These are phyloP conservation scores for Gyromitra esculenta DNA, from an alignment of 2,329 filamentous ascomycete genomes.

Conservation along the genomic window DNA sequence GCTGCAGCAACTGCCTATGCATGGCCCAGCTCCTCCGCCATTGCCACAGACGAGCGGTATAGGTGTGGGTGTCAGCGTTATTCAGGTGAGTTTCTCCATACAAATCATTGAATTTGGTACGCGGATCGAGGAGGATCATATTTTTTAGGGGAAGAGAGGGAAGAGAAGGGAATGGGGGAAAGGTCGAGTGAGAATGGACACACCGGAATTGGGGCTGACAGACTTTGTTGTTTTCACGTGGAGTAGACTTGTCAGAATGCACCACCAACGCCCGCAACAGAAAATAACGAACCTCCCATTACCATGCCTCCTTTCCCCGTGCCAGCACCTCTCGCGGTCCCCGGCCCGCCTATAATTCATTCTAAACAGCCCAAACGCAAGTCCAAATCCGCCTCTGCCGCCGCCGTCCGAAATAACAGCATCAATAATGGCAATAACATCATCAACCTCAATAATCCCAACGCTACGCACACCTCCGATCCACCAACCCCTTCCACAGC, in stretches of 20 bases:
- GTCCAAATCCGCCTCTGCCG: conserved; percentile 33
- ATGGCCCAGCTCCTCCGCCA: conserved; percentile 49
- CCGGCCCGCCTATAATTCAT: conserved; percentile 47
- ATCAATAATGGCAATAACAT: conserved; percentile 45
- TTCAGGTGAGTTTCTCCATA: conserved; percentile 37
- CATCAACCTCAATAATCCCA: conserved; percentile 38
- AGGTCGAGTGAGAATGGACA: conserved; percentile 14
- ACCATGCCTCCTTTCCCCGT: conserved; percentile 49
- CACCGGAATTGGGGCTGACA: conserved; percentile 27
- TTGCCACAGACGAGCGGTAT: conserved; percentile 44
- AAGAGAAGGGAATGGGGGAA: neutral
- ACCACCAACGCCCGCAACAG: conserved; percentile 50
- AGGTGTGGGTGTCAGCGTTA: conserved; percentile 44
- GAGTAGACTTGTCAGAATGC: conserved; percentile 48
- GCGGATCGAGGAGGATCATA: conserved; percentile 1
- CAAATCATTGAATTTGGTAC: neutral
- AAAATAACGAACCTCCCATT: conserved; percentile 49
- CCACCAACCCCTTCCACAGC: conserved; percentile 44
- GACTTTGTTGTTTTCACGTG: conserved; percentile 36
- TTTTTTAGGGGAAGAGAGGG: neutral
- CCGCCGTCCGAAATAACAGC: conserved; percentile 44
- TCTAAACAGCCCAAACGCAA: conserved; percentile 46
- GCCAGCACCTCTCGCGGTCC: conserved; percentile 47
- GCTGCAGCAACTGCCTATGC: conserved; percentile 46
- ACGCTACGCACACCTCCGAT: conserved; percentile 32